Base-by-base conservation (phyloP, 2,329 filamentous ascomycete species). In the Fusarium longipes region DNA sequence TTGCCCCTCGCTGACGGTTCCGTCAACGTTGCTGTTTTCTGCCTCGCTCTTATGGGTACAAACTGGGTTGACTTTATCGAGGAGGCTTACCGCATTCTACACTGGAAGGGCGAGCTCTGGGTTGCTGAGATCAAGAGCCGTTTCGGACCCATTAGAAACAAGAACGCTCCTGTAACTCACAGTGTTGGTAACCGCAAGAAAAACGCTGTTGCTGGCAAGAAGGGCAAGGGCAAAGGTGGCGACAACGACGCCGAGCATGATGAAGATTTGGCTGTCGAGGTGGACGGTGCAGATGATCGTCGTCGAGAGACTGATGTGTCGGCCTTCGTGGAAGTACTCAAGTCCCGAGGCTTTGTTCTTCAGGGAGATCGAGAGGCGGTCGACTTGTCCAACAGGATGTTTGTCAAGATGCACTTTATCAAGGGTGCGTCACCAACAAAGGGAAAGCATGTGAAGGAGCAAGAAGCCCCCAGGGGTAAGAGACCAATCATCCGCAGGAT, bases 1-100 rank as follows among this genome's bases (percentile, higher is more conserved):
- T 82, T 99, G 3, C 95, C 95, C 0, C 82, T 97, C 1, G 82
- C 83, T 7, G 89, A 94, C 70, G 90, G 88, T 42, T 89, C 86
- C 64, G 89, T 93, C 63, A 93, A 99, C 77, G 85, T 99, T 7
- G 92, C 92, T 47, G 90, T 99, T 70, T 98, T 98, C 83, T 99
- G 96, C 78, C 86, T 99, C 30, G 96, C 95, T 48, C 87, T 99
- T 60, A 99, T 99, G 96, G 96, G 96, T 75, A 99, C 96, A 55
- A 99, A 99, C 81, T 99, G 96, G 95, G 87, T 97, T 52, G 90
- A 93, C 72, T 98, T 99, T 77, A 87, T 99, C 73, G 96, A 98
- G 80, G 96, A 99, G 81, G 95, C 95, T 15, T 97, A 93, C 82
- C 90, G 96, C 53, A 85, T 98, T 50, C 86, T 99, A 64, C 91